Percentiles rank a stretch among this genome's conserved stretches.
Conservation (phyloP, 768 basidiomycete species). For the Rhizopogon rudus region DNA sequence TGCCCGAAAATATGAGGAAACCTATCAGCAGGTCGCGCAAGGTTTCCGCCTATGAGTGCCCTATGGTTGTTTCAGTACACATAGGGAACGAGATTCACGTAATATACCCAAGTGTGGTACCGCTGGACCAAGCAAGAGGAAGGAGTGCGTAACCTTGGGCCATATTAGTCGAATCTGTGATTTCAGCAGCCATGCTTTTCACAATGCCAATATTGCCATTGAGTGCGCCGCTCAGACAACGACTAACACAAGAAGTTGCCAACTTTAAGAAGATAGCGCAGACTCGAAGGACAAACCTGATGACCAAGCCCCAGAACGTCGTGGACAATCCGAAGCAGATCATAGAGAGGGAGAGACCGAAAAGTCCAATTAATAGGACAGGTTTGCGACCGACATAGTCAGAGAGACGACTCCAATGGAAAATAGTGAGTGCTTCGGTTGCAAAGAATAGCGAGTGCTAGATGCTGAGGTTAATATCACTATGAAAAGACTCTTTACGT, state of each 20-base stretch:
- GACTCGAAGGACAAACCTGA: constrained; percentile 28
- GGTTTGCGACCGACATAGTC: constrained; percentile 47
- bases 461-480: neutral
- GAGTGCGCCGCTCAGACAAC: constrained; percentile 40
- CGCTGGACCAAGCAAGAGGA: constrained; percentile 44
- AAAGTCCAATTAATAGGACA: constrained; percentile 39
- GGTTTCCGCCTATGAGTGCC: constrained; percentile 61
- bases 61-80: constrained; percentile 29
- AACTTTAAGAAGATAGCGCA: neutral
- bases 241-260: constrained; percentile 20
- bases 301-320: constrained; percentile 37
- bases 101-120: constrained; percentile 38
- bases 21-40: constrained; percentile 60
- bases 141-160: constrained; percentile 50
- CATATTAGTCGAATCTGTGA: constrained; percentile 30
- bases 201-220: constrained; percentile 55
- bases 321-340: constrained; percentile 43
- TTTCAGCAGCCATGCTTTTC: constrained; percentile 42
- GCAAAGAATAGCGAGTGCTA: constrained; percentile 48
- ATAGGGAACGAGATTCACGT: neutral
- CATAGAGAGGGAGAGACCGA: constrained; percentile 43
- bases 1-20: constrained; percentile 59
- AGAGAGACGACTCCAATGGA: constrained; percentile 46
- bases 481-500: neutral
- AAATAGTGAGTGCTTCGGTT: constrained; percentile 42